A percentile compares a stretch with the other conserved stretches of the same genome.
Evolutionary conservation across 306 rosid genomes (phyloP).

Genomic region (Cicer yamashitae): DNA sequence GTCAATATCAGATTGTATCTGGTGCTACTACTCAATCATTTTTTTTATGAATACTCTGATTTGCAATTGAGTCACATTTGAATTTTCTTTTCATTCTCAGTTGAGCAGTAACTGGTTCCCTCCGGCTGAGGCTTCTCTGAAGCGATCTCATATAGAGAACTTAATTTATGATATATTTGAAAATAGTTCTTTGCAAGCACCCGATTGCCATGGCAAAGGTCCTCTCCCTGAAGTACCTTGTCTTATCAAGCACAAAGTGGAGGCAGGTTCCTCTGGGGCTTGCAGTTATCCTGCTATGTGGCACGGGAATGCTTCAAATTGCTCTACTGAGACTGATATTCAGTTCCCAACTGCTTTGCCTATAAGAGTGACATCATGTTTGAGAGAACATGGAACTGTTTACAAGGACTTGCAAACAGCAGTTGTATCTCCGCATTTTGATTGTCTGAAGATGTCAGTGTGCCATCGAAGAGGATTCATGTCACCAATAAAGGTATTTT

Average conservation of each 20-base stretch:
- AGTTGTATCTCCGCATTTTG: conserved; percentile 40
- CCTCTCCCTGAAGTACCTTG: conserved; percentile 38
- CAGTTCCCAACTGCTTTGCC: conserved; percentile 43
- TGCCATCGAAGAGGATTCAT: conserved; percentile 40
- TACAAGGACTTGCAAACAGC: conserved; percentile 35
- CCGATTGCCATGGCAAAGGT: conserved; percentile 46
- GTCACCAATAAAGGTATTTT: conserved; percentile 65
- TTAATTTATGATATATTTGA: conserved; percentile 58
- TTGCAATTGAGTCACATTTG: conserved; percentile 29
- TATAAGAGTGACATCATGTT: conserved; percentile 31
- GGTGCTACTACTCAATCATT: not conserved
- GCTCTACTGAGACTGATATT: conserved; percentile 42
- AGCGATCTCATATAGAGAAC: conserved; percentile 57
- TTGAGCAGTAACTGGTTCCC: conserved; percentile 69
- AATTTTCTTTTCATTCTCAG: conserved; percentile 51
- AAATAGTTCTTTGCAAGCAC: conserved; percentile 47
- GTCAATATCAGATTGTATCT: conserved; percentile 28
- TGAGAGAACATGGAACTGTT: conserved; percentile 46
- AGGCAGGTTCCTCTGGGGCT: conserved; percentile 38
- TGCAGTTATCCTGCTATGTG: conserved; percentile 31
- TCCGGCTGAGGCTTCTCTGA: conserved; percentile 74
- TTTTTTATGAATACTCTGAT: not conserved
- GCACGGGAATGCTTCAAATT: conserved; percentile 40
- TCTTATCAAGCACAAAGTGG: conserved; percentile 44
- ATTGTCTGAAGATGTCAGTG: conserved; percentile 44